A percentile compares a stretch with the other conserved stretches of the same genome.
phyloP scores from a whole-genome alignment of 805 yeast genomes.

The Ogataea salicorniae region DNA sequence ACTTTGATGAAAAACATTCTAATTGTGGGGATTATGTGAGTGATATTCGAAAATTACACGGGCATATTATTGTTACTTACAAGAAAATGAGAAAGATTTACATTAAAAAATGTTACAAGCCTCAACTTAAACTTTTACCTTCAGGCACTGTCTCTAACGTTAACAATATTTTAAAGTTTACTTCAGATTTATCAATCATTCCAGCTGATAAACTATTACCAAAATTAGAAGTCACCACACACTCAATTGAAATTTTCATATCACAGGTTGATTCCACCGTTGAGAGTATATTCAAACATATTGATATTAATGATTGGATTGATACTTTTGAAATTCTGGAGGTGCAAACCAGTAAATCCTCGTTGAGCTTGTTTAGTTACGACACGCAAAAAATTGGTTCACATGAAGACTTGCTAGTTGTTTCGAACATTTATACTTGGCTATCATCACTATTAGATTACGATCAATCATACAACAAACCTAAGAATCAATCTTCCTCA shows the following conservation, averaged over 20 bases:
- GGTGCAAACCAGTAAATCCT: conserved; percentile 52
- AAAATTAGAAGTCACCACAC: conserved; percentile 32
- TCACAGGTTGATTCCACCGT: conserved; percentile 60
- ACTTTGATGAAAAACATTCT: conserved; percentile 5
- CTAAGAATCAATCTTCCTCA: conserved; percentile 10
- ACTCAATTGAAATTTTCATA: conserved; percentile 55
- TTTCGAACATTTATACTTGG: conserved; percentile 70
- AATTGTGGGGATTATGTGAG: conserved; percentile 6
- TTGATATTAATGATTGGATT: conserved; percentile 73
- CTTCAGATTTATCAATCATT: conserved; percentile 35
- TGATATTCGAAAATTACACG: conserved; percentile 20
- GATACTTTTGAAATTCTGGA: conserved; percentile 70
- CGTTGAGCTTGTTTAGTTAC: conserved; percentile 53
- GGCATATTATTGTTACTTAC: conserved; percentile 39
- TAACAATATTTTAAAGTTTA: conserved; percentile 22
- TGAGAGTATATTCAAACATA: conserved; percentile 48
- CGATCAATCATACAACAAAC: conserved; percentile 17
- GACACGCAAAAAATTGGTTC: conserved; percentile 35
- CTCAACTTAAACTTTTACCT: conserved; percentile 38
- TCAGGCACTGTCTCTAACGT: conserved; percentile 16
- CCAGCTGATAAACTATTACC: conserved; percentile 30
- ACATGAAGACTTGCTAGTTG: conserved; percentile 50
- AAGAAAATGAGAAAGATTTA: conserved; percentile 63
- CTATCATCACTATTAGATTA: conserved; percentile 50
- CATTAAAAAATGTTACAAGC: conserved; percentile 66